Percentiles rank a stretch among this genome's conserved stretches.
These are phyloP conservation scores for Rhizoclosmatium globosum DNA, from an alignment of 192 early-diverging fungal genomes.

Conservation along the genomic window DNA sequence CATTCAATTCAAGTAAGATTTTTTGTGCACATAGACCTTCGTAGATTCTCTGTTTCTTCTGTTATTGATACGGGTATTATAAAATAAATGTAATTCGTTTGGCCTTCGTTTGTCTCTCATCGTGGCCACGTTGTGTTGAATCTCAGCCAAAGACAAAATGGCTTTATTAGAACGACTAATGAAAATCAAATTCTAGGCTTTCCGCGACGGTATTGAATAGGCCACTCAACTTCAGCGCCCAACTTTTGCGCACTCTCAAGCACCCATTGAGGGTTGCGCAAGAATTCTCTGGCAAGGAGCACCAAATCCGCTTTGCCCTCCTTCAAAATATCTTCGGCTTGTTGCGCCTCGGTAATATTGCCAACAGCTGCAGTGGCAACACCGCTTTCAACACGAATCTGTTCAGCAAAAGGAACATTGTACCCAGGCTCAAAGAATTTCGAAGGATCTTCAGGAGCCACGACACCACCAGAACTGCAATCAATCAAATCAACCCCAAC, in stretches of 20 bases:
- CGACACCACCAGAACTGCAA: constrained; percentile 77
- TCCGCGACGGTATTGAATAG: constrained; percentile 36
- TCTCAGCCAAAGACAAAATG: too few relatives aligned
- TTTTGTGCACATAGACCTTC: too few relatives aligned
- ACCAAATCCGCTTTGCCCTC: constrained; percentile 76
- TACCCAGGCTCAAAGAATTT: constrained; percentile 28
- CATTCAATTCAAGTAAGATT: too few relatives aligned
- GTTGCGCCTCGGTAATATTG: constrained; percentile 71
- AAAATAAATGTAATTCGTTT: too few relatives aligned
- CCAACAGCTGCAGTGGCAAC: constrained; percentile 71
- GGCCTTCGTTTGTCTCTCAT: too few relatives aligned
- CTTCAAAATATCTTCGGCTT: constrained; percentile 76
- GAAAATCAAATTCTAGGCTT: constrained; percentile 16
- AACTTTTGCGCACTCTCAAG: constrained; percentile 73
- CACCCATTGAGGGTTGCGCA: constrained; percentile 77
- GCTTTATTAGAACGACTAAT: too few relatives aligned
- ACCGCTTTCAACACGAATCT: constrained; percentile 50
- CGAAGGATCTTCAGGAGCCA: constrained; percentile 50
- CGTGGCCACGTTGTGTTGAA: too few relatives aligned
- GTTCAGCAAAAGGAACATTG: constrained; percentile 74
- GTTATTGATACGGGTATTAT: too few relatives aligned
- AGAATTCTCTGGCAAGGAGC: constrained; percentile 71
- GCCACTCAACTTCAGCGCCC: constrained; percentile 60
- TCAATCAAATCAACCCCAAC: constrained; percentile 90
- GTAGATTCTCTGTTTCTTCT: too few relatives aligned